phyloP scores from a whole-genome alignment of 257 asterid genomes.

The Cinchona pubescens region DNA sequence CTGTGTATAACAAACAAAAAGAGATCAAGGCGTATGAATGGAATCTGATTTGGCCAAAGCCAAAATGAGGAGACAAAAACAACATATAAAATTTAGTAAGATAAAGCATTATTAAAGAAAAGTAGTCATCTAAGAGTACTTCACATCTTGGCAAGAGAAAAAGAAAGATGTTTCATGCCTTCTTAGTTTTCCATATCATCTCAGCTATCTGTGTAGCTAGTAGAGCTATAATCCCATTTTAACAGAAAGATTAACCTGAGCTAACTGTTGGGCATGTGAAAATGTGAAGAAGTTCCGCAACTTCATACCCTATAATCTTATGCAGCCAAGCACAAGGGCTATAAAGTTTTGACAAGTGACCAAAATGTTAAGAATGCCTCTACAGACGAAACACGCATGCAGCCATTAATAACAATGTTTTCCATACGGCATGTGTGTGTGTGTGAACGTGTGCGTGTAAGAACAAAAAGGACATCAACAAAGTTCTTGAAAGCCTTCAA shows the following conservation, averaged over 20 bases:
- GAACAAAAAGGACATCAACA: not conserved
- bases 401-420: not conserved
- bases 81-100: too few relatives aligned
- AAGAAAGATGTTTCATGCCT: not conserved
- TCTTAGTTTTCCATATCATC: not conserved
- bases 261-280: not conserved
- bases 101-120: not conserved
- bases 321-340: not conserved
- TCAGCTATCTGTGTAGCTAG: not conserved
- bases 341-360: not conserved
- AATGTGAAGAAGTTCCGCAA: not conserved
- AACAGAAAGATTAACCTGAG: not conserved
- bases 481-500: not conserved
- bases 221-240: not conserved
- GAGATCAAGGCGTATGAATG: slow-evolving; percentile 6
- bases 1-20: slow-evolving; percentile 36
- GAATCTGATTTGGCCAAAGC: not conserved
- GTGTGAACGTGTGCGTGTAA: not conserved
- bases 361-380: not conserved
- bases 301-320: not conserved
- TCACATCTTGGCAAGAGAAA: not conserved
- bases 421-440: not conserved
- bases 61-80: not conserved
- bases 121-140: not conserved
- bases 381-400: not conserved